Base-by-base conservation (phyloP, 2,329 filamentous ascomycete species). In the Aspergillus sp. region DNA sequence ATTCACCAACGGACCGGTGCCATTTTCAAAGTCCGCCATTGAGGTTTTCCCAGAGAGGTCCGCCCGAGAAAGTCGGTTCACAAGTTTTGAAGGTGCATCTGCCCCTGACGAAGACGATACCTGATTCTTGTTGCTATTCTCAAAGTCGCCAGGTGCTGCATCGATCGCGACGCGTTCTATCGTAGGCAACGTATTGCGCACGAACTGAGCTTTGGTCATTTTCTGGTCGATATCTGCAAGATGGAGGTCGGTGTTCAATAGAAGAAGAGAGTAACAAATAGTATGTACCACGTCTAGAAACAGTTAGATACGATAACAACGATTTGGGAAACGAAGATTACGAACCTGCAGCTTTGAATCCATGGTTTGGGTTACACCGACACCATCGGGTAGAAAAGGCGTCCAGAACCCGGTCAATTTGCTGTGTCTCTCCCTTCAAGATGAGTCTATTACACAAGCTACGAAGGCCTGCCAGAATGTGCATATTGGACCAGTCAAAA, bases 191-290 rank as follows among this genome's bases (percentile, higher is more conserved):
- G 93, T 96, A 64, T 98, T 98, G 69, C 94, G 95, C 63, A 98
- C 81, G 62, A 97, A 98, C 62, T 97, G 91, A 53, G 79, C 85
- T 48, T 87, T 83, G 1, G 91, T 97, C 93, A 98, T 98, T 73
- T 95, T 95, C 59, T 87, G 83, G 52, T 95, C 90, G 58, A 97
- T 95, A 63, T 97, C 90, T 49, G 91, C 93, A 61, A 97, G 70
- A 62, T 98, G 91, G 48, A 98, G 75, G 72, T 98, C 93, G 30
- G 93, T 98, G 62, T 98, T 98, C 53, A 98, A 78, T 9, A 98
- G 78, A 62, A 98, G 84, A 54, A 98, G 83, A 1, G 93, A 96
- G 68, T 97, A 98, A 70, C 89, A 94, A 54, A 97, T 94, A 20
- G 90, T 96, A 66, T 98, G 91, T 15, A 98, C 90, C 43, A 97